phyloP scores from a whole-genome alignment of 2,329 filamentous ascomycete genomes.

The Penicillium sp. region DNA sequence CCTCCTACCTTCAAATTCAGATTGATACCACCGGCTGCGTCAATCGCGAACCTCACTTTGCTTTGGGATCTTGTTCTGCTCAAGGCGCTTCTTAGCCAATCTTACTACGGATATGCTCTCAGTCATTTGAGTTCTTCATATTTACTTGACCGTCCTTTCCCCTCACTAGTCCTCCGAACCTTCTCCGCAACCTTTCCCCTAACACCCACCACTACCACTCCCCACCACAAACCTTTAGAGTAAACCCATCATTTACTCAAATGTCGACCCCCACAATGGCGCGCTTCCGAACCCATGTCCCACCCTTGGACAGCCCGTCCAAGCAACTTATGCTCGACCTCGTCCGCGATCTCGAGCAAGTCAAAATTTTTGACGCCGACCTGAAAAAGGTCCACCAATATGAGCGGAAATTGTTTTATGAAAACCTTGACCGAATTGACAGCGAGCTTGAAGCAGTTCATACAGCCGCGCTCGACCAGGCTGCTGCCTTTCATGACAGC shows the following conservation, averaged over 20 bases:
- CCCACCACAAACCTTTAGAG: too few species aligned
- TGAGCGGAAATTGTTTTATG: conserved; percentile 49
- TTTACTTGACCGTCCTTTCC: not conserved
- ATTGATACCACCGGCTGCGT: not conserved
- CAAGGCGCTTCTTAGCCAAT: not conserved
- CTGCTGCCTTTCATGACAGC: conserved; percentile 64
- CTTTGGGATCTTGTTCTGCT: not conserved
- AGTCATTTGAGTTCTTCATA: not conserved
- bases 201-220: not conserved
- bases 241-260: not conserved
- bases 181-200: not conserved
- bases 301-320: conserved; percentile 40
- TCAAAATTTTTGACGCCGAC: conserved; percentile 43
- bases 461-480: conserved; percentile 63
- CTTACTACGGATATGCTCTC: not conserved
- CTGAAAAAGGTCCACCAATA: conserved; percentile 45
- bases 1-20: not conserved
- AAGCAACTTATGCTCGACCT: conserved; percentile 43
- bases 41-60: not conserved
- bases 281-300: conserved; percentile 26
- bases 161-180: not conserved
- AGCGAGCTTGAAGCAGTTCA: conserved; percentile 63
- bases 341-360: conserved; percentile 40
- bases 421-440: conserved; percentile 61
- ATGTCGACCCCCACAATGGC: conserved; percentile 24